Percentiles rank a stretch among this genome's conserved stretches.
Evolutionary conservation across 2,329 filamentous ascomycete species (phyloP).

Genomic region (Emydomyces testavorans): DNA sequence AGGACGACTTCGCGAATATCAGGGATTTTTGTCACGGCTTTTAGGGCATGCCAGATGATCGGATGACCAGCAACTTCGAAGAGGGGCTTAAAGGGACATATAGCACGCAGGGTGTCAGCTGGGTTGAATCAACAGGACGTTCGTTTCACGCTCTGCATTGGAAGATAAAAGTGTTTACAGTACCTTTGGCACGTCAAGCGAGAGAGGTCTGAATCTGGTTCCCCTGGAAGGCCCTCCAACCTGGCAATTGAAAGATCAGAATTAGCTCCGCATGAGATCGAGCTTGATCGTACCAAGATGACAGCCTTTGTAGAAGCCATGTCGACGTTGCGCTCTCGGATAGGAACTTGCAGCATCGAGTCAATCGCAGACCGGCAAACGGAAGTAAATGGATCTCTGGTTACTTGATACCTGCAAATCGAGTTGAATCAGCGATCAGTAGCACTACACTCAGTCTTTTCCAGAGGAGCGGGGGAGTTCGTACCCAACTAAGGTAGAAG

Average conservation of each 20-base stretch:
- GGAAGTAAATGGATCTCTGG: not conserved
- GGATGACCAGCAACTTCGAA: constrained; percentile 97
- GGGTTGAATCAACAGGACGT: too few species aligned
- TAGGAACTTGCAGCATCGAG: constrained; percentile 37
- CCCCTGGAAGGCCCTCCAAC: constrained; percentile 92
- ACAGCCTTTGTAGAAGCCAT: constrained; percentile 74
- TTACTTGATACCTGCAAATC: not conserved
- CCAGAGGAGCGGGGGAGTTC: not conserved
- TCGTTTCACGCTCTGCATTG: too few species aligned
- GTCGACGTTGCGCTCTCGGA: constrained; percentile 30
- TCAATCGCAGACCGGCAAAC: not conserved
- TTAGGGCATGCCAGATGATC: constrained; percentile 96
- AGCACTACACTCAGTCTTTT: not conserved
- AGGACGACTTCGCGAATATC: constrained; percentile 93
- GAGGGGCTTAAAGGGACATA: constrained; percentile 54
- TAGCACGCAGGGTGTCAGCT: not conserved
- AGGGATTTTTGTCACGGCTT: constrained; percentile 78
- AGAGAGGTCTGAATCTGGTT: constrained; percentile 88
- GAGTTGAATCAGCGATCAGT: not conserved
- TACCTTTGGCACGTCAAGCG: constrained; percentile 91
- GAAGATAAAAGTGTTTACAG: constrained; percentile 22
- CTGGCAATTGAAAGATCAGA: constrained; percentile 40
- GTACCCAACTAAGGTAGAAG: not conserved
- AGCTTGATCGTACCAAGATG: constrained; percentile 58
- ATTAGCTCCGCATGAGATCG: constrained; percentile 10